phyloP scores from a whole-genome alignment of 495 filamentous ascomycete species.

The Penicillium flavigenum region DNA sequence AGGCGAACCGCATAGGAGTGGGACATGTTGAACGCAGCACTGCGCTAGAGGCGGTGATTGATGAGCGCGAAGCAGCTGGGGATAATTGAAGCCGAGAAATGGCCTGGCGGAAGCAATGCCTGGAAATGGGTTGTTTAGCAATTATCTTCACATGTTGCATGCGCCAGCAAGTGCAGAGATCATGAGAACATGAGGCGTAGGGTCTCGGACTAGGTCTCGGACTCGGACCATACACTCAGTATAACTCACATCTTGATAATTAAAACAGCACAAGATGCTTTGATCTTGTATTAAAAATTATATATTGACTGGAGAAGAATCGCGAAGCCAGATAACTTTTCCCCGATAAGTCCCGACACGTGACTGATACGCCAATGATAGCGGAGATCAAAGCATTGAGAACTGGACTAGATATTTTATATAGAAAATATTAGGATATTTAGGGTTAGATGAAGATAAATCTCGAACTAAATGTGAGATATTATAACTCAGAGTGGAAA shows the following conservation, averaged over 20 bases:
- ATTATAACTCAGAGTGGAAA: conserved; percentile 9
- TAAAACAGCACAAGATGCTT: not conserved
- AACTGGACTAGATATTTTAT: not conserved
- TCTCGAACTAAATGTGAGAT: not conserved
- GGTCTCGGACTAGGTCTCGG: not conserved
- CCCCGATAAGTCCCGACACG: not conserved
- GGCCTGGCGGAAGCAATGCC: conserved; percentile 52
- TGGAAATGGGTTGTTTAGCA: conserved; percentile 22
- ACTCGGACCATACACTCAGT: not conserved
- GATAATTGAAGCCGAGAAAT: conserved; percentile 48
- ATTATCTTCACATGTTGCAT: not conserved
- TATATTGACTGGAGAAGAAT: not conserved
- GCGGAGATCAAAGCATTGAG: not conserved
- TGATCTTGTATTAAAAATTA: not conserved
- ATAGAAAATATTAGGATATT: no score
- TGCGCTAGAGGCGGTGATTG: not conserved
- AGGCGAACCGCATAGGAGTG: conserved; percentile 5
- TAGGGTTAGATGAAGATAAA: not conserved
- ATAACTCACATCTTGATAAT: not conserved
- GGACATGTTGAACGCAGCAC: conserved; percentile 11
- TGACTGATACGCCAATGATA: not conserved
- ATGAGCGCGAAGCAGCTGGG: conserved; percentile 22
- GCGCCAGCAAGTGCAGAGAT: not conserved
- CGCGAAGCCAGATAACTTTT: not conserved
- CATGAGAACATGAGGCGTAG: not conserved